Percentiles rank a stretch among this genome's conserved stretches.
Evolutionary conservation across 441 rosid species (phyloP).

Genomic region (Metrosideros polymorpha): DNA sequence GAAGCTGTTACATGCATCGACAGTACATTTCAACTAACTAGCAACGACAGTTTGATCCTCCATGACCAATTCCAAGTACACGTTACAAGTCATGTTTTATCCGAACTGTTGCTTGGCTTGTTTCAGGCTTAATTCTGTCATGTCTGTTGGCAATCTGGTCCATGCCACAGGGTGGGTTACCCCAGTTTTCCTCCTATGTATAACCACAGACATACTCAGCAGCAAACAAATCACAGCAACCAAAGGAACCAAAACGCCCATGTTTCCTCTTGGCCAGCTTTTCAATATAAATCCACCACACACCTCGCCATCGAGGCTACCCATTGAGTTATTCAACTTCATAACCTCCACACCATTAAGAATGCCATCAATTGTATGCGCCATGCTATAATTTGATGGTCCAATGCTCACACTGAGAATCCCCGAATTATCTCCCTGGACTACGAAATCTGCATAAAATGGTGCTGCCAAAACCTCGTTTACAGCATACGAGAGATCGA

Average conservation of each 20-base stretch:
- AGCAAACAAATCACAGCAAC: conserved; percentile 48
- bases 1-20: background rate
- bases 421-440: conserved; percentile 22
- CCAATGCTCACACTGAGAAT: conserved; percentile 52
- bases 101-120: conserved; percentile 15
- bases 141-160: conserved; percentile 52
- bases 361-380: conserved; percentile 43
- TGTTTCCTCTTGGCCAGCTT: conserved; percentile 37
- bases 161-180: conserved; percentile 24
- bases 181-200: conserved; percentile 29
- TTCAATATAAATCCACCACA: conserved; percentile 40
- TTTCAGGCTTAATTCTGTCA: conserved; percentile 24
- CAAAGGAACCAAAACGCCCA: conserved; percentile 36
- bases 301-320: conserved; percentile 61
- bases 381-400: conserved; percentile 45
- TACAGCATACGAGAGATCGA: conserved; percentile 31
- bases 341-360: conserved; percentile 73
- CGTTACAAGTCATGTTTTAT: conserved; percentile 11
- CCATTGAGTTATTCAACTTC: conserved; percentile 79
- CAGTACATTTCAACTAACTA: background rate
- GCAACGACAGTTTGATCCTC: background rate
- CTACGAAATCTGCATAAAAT: conserved; percentile 50
- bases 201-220: conserved; percentile 34
- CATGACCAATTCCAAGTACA: background rate
- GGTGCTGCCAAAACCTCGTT: conserved; percentile 50